These are phyloP conservation scores for Hyaloperonospora arabidopsidis DNA, from an alignment of 352 stramenopile species.

Conservation along the genomic window DNA sequence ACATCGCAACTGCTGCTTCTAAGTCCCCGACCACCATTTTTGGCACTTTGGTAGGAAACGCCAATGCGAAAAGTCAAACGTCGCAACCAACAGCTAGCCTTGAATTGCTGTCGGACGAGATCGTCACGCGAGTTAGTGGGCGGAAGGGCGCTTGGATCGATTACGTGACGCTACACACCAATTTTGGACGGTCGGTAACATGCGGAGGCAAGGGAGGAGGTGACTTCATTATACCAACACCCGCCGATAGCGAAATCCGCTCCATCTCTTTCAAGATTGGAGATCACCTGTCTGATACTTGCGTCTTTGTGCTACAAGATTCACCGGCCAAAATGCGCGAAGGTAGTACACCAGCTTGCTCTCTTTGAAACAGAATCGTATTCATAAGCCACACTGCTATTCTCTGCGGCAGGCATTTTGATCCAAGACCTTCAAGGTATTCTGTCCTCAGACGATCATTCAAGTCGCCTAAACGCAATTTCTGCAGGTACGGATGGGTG, in stretches of 20 bases:
- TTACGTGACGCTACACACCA: conserved; percentile 51
- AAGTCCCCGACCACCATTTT: conserved; percentile 4
- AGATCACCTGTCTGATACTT: conserved; percentile 56
- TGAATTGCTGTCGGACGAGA: conserved; percentile 42
- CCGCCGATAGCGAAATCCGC: conserved; percentile 41
- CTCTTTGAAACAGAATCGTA: neutral
- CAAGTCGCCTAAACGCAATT: conserved; percentile 22
- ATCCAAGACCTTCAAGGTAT: conserved; percentile 19
- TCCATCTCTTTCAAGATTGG: conserved; percentile 49
- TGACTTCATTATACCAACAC: conserved; percentile 36
- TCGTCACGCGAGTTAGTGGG: conserved; percentile 40
- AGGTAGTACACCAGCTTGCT: conserved; percentile 10
- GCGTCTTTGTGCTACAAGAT: conserved; percentile 39
- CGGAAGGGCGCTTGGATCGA: conserved; percentile 76
- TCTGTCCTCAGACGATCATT: conserved; percentile 12
- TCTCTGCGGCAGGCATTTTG: conserved; percentile 15
- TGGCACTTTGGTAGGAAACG: conserved; percentile 48
- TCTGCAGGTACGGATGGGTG: conserved; percentile 24
- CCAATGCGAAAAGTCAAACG: conserved; percentile 21
- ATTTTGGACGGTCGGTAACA: conserved; percentile 43
- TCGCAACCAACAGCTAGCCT: conserved; percentile 29
- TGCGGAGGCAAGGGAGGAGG: conserved; percentile 58
- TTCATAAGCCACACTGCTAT: neutral
- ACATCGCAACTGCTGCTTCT: conserved; percentile 1
- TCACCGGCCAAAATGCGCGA: conserved; percentile 11